phyloP scores from a whole-genome alignment of 139 green algal species.

The Pleodorina starrii region DNA sequence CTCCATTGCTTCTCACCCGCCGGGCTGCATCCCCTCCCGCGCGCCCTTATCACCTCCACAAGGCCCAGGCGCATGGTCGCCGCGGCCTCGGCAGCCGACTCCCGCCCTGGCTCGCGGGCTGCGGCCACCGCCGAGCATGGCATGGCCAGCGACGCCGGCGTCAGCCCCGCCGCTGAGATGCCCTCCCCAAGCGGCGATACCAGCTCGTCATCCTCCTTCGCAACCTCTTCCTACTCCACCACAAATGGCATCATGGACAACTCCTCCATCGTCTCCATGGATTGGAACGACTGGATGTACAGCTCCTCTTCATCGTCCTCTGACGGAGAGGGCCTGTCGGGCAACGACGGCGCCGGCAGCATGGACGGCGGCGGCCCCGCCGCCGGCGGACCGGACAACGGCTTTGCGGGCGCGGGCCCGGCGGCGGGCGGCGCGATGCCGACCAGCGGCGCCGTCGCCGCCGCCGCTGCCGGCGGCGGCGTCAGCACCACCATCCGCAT shows the following conservation, averaged over 20 bases:
- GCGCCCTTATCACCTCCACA: no score
- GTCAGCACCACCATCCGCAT: slow-evolving; percentile 55
- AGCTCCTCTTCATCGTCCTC: background rate
- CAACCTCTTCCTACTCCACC: background rate
- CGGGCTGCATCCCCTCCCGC: no score
- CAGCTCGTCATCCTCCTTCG: no score
- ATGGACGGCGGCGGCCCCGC: background rate
- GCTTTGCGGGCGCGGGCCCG: background rate
- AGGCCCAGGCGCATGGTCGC: no score
- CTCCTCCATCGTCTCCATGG: slow-evolving; percentile 2
- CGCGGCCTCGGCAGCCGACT: no score
- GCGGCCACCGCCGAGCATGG: no score
- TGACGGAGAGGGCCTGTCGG: background rate
- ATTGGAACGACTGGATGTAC: slow-evolving; percentile 32
- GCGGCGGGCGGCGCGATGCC: background rate
- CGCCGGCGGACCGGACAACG: background rate
- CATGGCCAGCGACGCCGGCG: no score
- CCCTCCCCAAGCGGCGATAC: no score
- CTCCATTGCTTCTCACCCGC: no score
- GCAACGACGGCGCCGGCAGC: background rate
- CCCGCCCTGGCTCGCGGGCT: no score
- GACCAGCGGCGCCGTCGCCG: background rate
- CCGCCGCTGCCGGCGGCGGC: background rate
- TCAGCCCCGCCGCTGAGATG: no score
- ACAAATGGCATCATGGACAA: background rate